A percentile compares a stretch with the other conserved stretches of the same genome.
Evolutionary conservation across 495 filamentous ascomycete species (phyloP).

Genomic region (Ramalina peruviana): DNA sequence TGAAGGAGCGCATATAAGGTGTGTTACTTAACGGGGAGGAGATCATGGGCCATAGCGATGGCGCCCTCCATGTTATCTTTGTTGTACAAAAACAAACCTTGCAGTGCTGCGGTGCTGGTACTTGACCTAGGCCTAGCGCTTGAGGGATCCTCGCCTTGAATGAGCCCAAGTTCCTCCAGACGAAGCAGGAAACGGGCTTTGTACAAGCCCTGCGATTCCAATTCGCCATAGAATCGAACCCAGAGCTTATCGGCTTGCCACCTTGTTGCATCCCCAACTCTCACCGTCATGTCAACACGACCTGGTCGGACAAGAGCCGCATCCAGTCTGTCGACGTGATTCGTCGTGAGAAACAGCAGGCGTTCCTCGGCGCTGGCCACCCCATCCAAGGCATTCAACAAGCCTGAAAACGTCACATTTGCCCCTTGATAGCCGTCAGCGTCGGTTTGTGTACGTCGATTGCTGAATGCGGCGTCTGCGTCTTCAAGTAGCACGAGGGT

Average conservation of each 20-base stretch:
- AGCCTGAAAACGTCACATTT: slow-evolving; percentile 88
- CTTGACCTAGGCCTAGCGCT: slow-evolving; percentile 27
- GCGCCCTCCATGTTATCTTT: slow-evolving; percentile 82
- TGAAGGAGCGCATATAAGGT: background rate
- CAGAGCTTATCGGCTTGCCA: slow-evolving; percentile 80
- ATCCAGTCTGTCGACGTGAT: slow-evolving; percentile 81
- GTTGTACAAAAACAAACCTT: slow-evolving; percentile 88
- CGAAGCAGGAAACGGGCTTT: slow-evolving; percentile 35
- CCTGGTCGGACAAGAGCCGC: slow-evolving; percentile 81
- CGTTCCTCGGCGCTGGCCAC: slow-evolving; percentile 92
- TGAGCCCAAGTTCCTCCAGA: slow-evolving; percentile 35
- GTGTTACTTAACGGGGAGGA: slow-evolving; percentile 30
- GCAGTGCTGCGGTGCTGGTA: slow-evolving; percentile 77
- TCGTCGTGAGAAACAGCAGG: slow-evolving; percentile 88
- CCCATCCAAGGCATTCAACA: slow-evolving; percentile 88
- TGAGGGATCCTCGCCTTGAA: slow-evolving; percentile 27
- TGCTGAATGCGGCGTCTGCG: slow-evolving; percentile 83
- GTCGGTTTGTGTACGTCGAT: slow-evolving; percentile 56
- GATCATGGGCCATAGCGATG: slow-evolving; percentile 58
- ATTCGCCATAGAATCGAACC: slow-evolving; percentile 83
- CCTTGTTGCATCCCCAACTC: slow-evolving; percentile 72
- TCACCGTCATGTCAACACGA: slow-evolving; percentile 82
- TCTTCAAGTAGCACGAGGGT: slow-evolving; percentile 86
- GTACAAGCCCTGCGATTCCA: slow-evolving; percentile 45
- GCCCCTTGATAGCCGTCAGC: slow-evolving; percentile 76